A percentile compares a stretch with the other conserved stretches of the same genome.
These are phyloP conservation scores for Gnomoniopsis sp. DNA, from an alignment of 2,329 filamentous ascomycete species.

Conservation along the genomic window DNA sequence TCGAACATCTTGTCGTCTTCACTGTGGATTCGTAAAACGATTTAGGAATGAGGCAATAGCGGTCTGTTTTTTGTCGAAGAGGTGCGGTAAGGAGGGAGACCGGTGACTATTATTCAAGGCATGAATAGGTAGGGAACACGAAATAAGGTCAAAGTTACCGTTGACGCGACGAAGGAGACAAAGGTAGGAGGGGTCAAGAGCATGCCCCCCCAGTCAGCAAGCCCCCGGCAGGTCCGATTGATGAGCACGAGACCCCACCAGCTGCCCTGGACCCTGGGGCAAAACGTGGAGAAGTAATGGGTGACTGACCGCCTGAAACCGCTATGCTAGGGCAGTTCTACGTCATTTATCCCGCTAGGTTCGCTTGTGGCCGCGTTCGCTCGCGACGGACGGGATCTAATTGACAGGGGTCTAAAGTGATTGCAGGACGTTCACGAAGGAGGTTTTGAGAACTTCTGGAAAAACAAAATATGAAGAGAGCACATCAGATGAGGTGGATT, in stretches of 20 bases:
- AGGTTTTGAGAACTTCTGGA: too few relatives aligned
- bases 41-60: neutral
- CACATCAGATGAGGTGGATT: too few relatives aligned
- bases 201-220: neutral
- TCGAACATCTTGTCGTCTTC: slow-evolving; percentile 61
- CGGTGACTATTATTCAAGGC: neutral
- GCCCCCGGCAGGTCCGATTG: neutral
- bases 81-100: neutral
- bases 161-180: neutral
- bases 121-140: neutral
- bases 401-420: neutral
- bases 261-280: neutral
- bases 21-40: neutral
- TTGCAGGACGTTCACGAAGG: neutral
- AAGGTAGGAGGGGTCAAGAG: neutral
- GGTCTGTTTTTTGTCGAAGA: neutral
- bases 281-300: neutral
- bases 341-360: neutral
- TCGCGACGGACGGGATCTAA: neutral
- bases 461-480: too few relatives aligned
- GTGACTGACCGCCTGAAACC: neutral
- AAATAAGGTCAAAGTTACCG: neutral
- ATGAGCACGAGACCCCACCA: slow-evolving; percentile 8
- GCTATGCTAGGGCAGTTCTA: neutral
- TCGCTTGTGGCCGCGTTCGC: neutral